phyloP scores from a whole-genome alignment of 441 rosid species.

The Flueggea neowawraea region DNA sequence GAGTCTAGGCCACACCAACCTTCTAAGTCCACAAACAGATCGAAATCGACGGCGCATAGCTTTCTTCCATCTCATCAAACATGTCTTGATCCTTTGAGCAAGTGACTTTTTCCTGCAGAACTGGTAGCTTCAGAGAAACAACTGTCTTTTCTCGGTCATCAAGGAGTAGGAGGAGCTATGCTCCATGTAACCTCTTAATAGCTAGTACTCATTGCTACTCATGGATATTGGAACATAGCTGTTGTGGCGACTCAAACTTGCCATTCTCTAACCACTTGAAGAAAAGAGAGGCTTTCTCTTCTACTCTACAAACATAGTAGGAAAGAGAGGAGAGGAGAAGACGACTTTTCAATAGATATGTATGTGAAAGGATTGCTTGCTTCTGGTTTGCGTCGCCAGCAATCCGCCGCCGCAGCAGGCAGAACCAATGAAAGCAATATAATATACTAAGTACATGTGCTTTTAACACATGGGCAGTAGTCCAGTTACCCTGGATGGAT shows the following conservation, averaged over 20 bases:
- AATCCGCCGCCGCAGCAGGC: conserved; percentile 21
- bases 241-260: neutral
- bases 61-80: conserved; percentile 43
- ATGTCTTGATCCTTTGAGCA: conserved; percentile 36
- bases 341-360: too few relatives aligned
- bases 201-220: conserved; percentile 18
- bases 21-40: conserved; percentile 44
- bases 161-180: conserved; percentile 5
- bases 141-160: conserved; percentile 73
- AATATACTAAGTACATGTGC: too few relatives aligned
- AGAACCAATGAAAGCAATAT: neutral
- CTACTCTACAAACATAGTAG: too few relatives aligned
- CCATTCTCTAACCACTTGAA: neutral
- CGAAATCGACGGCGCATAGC: conserved; percentile 37
- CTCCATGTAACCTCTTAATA: too few relatives aligned
- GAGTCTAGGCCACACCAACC: conserved; percentile 53
- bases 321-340: neutral
- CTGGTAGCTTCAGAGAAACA: conserved; percentile 78
- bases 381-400: neutral
- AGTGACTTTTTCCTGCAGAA: conserved; percentile 65
- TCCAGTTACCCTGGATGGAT: too few relatives aligned
- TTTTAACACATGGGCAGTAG: too few relatives aligned
- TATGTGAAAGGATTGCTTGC: neutral
- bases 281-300: neutral
- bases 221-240: conserved; percentile 9